These are phyloP conservation scores for Globisporangium sylvaticum DNA, from an alignment of 352 stramenopile species.

Conservation along the genomic window DNA sequence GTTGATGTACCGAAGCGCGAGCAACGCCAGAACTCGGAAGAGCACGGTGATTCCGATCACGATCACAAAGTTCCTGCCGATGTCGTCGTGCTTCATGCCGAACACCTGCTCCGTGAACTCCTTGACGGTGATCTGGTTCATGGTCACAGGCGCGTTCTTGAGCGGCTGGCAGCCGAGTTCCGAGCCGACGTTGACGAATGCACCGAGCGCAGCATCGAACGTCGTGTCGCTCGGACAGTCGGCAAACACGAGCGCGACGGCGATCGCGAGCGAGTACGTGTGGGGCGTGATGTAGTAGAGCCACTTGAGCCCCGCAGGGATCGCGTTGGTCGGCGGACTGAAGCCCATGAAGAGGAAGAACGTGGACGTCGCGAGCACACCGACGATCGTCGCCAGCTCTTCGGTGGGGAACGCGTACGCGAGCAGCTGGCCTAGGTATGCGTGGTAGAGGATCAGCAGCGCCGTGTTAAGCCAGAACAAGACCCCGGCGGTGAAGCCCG, in stretches of 20 bases:
- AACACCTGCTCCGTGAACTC: slow-evolving; percentile 1
- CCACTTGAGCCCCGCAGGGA: slow-evolving; percentile 19
- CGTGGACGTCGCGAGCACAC: neutral
- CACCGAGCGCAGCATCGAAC: neutral
- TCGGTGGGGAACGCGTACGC: slow-evolving; percentile 34
- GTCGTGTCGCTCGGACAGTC: neutral
- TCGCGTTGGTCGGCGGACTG: slow-evolving; percentile 18
- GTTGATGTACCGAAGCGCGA: neutral
- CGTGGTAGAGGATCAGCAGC: slow-evolving; percentile 45
- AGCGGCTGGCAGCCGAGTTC: slow-evolving; percentile 3
- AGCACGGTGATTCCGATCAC: neutral
- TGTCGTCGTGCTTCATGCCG: neutral
- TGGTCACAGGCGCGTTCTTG: neutral
- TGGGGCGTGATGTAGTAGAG: slow-evolving; percentile 3
- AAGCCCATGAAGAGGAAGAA: slow-evolving; percentile 3
- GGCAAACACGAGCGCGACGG: neutral
- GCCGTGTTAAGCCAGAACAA: slow-evolving; percentile 66
- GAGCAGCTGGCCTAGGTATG: slow-evolving; percentile 68
- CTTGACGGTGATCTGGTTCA: neutral
- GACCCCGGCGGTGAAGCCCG: slow-evolving; percentile 21
- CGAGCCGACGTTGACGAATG: neutral
- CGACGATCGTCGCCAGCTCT: slow-evolving; percentile 24
- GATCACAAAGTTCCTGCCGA: neutral
- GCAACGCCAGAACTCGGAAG: slow-evolving; percentile 2
- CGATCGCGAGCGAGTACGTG: neutral